Evolutionary conservation across 2,329 filamentous ascomycete species (phyloP).

Genomic region (Gyromitra esculenta): DNA sequence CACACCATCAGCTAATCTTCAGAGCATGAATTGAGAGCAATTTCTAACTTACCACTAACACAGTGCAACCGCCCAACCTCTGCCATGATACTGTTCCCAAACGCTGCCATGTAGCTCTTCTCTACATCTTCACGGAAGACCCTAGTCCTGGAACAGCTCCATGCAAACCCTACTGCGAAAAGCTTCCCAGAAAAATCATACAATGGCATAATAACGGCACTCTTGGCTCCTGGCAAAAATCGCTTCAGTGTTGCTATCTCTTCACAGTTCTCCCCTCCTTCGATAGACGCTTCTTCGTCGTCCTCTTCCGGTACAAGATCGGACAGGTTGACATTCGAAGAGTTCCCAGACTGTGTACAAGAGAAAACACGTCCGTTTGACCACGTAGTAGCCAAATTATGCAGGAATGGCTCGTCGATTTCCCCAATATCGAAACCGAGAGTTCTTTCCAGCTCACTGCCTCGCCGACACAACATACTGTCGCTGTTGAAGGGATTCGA

Average conservation of each 20-base stretch:
- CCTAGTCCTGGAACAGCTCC: constrained; percentile 63
- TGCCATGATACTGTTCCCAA: constrained; percentile 68
- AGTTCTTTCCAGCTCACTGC: constrained; percentile 32
- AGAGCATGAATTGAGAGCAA: neutral
- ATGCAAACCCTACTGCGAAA: constrained; percentile 65
- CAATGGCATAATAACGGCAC: constrained; percentile 55
- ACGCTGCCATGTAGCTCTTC: constrained; percentile 66
- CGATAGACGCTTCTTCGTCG: constrained; percentile 16
- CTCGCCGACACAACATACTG: constrained; percentile 27
- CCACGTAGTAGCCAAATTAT: constrained; percentile 45
- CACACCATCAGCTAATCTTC: constrained; percentile 21
- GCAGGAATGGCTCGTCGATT: constrained; percentile 50
- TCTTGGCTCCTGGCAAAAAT: constrained; percentile 55
- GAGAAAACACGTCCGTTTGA: constrained; percentile 50
- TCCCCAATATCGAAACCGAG: constrained; percentile 54
- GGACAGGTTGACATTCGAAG: constrained; percentile 8
- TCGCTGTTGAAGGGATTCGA: constrained; percentile 31
- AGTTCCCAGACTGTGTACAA: neutral
- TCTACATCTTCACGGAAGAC: constrained; percentile 65
- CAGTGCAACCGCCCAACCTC: constrained; percentile 68
- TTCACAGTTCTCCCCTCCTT: constrained; percentile 17
- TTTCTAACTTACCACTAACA: constrained; percentile 59
- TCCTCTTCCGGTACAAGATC: constrained; percentile 9
- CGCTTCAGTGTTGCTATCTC: constrained; percentile 40
- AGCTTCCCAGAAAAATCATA: constrained; percentile 55